Conservation (phyloP, 352 stramenopile genomes). For the Globisporangium viniferum region DNA sequence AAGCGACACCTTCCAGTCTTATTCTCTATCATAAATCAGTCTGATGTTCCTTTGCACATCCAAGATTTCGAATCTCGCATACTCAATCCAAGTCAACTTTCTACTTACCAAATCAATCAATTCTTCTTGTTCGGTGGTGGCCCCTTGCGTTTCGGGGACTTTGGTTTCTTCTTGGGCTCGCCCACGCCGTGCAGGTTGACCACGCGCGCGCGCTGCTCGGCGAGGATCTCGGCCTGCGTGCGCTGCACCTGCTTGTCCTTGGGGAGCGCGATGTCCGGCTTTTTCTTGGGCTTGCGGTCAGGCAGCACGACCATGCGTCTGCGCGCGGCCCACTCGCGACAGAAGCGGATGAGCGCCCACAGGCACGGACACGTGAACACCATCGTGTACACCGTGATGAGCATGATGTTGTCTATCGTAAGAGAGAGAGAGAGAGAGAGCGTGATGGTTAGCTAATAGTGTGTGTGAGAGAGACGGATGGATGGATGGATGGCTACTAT, state of each 20-base stretch:
- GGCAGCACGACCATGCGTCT: slow-evolving; percentile 59
- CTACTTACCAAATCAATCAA: slow-evolving; percentile 7
- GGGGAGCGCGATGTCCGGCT: slow-evolving; percentile 63
- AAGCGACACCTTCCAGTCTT: neutral
- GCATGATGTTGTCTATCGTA: slow-evolving; percentile 60
- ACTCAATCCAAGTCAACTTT: neutral
- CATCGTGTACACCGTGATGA: slow-evolving; percentile 78
- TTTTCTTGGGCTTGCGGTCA: slow-evolving; percentile 71
- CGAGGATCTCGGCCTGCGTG: slow-evolving; percentile 79
- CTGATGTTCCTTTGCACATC: neutral
- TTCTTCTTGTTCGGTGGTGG: slow-evolving; percentile 51
- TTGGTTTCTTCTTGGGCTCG: slow-evolving; percentile 61
- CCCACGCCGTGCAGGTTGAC: slow-evolving; percentile 60
- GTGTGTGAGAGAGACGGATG: neutral
- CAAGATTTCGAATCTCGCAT: neutral
- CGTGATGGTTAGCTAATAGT: neutral
- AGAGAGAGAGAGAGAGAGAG: neutral
- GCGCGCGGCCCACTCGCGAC: slow-evolving; percentile 51
- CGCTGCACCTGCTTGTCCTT: slow-evolving; percentile 54
- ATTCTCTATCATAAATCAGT: neutral
- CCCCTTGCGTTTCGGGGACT: slow-evolving; percentile 65
- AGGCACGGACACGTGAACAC: slow-evolving; percentile 81
- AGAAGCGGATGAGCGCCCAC: slow-evolving; percentile 77
- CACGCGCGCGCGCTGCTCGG: slow-evolving; percentile 63
- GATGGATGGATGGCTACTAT: neutral